Conservation (phyloP, 108 stramenopile genomes). For the Pseudonitzschia delicatissima region DNA sequence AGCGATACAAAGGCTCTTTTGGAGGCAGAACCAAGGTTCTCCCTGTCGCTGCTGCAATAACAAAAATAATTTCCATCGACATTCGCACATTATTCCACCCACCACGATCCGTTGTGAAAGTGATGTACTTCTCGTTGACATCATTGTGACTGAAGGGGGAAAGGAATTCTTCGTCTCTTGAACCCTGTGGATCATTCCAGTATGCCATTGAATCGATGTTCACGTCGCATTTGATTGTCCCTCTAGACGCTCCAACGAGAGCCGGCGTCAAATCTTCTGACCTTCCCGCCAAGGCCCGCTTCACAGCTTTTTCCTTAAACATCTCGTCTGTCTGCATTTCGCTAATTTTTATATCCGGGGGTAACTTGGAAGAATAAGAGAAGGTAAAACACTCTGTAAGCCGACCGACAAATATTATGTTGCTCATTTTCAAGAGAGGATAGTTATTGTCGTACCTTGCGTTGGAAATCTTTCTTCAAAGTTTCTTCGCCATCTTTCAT, state of each 20-base stretch:
- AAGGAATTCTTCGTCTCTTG: conserved; percentile 41
- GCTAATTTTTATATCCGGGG: conserved; percentile 1
- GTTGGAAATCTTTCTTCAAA: conserved; percentile 12
- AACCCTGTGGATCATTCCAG: conserved; percentile 78
- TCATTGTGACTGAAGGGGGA: conserved; percentile 54
- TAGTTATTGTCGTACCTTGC: background rate
- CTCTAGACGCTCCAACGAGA: conserved; percentile 63
- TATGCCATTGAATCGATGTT: conserved; percentile 78
- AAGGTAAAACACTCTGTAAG: background rate
- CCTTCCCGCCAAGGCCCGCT: conserved; percentile 66
- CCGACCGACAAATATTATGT: background rate
- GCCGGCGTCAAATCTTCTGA: conserved; percentile 75
- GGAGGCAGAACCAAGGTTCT: conserved; percentile 89
- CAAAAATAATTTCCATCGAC: conserved; percentile 79
- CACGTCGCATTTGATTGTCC: conserved; percentile 64
- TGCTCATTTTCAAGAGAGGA: background rate
- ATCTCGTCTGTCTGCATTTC: conserved; percentile 29
- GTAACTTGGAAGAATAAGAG: background rate
- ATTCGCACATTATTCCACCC: conserved; percentile 78
- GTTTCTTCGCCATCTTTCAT: conserved; percentile 11
- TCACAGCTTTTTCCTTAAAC: conserved; percentile 38
- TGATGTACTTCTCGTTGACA: conserved; percentile 49
- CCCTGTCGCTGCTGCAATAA: conserved; percentile 80
- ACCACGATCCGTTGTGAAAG: conserved; percentile 69
- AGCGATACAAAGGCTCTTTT: conserved; percentile 69